Evolutionary conservation across 139 green algal species (phyloP), one percentile per base, ranked within the genome.

Genomic region (Prasinococcaceae sp.): DNA sequence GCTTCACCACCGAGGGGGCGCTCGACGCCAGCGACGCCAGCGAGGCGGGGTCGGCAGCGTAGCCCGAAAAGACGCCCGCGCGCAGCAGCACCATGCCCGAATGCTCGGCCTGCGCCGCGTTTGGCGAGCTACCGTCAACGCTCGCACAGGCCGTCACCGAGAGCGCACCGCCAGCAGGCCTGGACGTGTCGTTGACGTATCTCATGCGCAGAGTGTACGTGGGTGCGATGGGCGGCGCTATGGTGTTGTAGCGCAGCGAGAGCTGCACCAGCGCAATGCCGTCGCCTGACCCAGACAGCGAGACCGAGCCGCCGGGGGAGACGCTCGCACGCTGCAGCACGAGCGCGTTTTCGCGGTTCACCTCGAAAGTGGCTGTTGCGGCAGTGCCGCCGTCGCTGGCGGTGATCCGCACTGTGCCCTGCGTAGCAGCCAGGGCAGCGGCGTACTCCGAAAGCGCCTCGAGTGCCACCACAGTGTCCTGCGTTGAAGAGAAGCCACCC

Each of bases 381-480:
- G 14, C 12, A 12, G 33, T 20, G 33, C 33, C 43, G 43, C 10
- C 23, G 26, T 37, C 19, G 26, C 19, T 16, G 19, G 23, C 43
- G 8, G 43, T 33, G 9, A 50, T 14, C 10, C 9, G 17, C 43
- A 50, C 23, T 5, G 9, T 20, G 9, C 19, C 9, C 8, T 17
- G 43, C 20, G 19, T n/a, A 6, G 25, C 22, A 20, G 43, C 19
- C 10, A 50, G 16, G 46, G 6, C 19, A 5, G 30, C 17, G 28
- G 46, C n/a, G 30, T 41, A 53, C 9, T 6, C n/a, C 19, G 46
- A 17, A 3, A 53, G 46, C 25, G 19, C 46, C 25, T 53, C 17
- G 26, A 53, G 28, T 27, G 27, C 46, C 4, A 53, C 46, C 29
- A 32, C 26, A 20, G 46, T 53, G 2, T 53, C 46, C 30, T 53